Conservation (phyloP, 768 basidiomycete species). For the Agaricus blazei region DNA sequence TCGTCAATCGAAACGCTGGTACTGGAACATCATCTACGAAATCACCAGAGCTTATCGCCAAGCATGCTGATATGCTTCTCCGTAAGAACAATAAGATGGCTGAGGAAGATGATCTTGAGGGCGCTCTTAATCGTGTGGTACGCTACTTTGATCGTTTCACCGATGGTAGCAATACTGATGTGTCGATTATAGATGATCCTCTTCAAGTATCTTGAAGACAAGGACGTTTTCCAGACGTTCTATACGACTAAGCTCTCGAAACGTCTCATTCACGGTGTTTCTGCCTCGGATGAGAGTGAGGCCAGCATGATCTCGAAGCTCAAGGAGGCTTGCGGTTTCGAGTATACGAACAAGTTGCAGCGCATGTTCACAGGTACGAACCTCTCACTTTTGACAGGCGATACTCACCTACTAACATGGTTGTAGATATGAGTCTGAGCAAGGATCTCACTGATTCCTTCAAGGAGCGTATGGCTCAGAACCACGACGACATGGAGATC, state of each 20-base stretch:
- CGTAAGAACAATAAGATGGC: conserved; percentile 97
- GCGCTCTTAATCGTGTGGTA: conserved; percentile 89
- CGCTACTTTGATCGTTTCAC: conserved; percentile 28
- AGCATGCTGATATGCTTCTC: conserved; percentile 87
- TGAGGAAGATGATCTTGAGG: conserved; percentile 91
- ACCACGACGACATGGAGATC: conserved; percentile 86
- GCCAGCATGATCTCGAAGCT: conserved; percentile 99
- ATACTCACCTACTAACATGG: neutral
- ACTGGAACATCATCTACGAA: conserved; percentile 86
- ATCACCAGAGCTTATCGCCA: conserved; percentile 92
- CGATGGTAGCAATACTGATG: conserved; percentile 14
- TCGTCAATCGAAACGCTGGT: conserved; percentile 91
- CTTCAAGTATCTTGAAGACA: conserved; percentile 99
- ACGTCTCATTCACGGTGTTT: conserved; percentile 88
- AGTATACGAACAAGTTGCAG: conserved; percentile 97
- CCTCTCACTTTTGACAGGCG: neutral
- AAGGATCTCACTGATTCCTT: conserved; percentile 96
- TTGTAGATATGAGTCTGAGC: conserved; percentile 87
- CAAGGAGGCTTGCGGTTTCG: conserved; percentile 98
- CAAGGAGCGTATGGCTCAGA: conserved; percentile 91
- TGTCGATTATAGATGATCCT: conserved; percentile 77
- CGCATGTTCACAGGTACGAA: conserved; percentile 95
- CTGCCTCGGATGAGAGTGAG: conserved; percentile 95
- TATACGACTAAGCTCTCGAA: conserved; percentile 96
- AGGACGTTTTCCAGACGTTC: conserved; percentile 99